phyloP scores from a whole-genome alignment of 1,284 basidiomycete genomes.

The Trichosporon sp. region DNA sequence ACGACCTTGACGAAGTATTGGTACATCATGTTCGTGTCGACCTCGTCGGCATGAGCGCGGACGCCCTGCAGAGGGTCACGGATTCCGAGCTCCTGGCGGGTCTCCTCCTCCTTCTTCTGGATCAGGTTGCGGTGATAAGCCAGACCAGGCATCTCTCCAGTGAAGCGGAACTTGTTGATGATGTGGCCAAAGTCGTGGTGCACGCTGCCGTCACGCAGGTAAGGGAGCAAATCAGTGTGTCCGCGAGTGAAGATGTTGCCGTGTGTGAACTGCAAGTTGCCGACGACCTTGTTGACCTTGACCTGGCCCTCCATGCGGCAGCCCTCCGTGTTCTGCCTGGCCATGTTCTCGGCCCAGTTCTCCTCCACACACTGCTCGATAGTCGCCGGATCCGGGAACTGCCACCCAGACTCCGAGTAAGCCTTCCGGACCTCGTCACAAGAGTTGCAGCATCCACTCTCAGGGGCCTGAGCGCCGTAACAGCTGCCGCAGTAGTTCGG shows the following conservation, averaged over 20 bases:
- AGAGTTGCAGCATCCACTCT: conserved; percentile 84
- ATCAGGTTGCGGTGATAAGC: conserved; percentile 50
- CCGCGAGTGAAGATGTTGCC: conserved; percentile 90
- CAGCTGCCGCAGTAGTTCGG: conserved; percentile 89
- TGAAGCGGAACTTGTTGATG: conserved; percentile 76
- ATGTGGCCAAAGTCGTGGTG: conserved; percentile 91
- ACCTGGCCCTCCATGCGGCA: conserved; percentile 89
- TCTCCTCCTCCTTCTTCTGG: conserved; percentile 62
- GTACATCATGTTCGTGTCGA: conserved; percentile 14
- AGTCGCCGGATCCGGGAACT: conserved; percentile 79
- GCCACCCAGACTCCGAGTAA: conserved; percentile 91
- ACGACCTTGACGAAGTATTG: conserved; percentile 71
- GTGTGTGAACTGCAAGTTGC: conserved; percentile 75
- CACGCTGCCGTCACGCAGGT: conserved; percentile 70
- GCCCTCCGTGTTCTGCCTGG: conserved; percentile 86
- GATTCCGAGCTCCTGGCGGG: conserved; percentile 61
- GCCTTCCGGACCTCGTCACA: conserved; percentile 91
- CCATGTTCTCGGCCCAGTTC: conserved; percentile 90
- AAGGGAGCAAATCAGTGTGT: conserved; percentile 80
- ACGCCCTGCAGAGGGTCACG: conserved; percentile 76
- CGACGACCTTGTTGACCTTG: conserved; percentile 86
- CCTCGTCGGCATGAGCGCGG: conserved; percentile 7
- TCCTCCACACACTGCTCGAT: conserved; percentile 92
- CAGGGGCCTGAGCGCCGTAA: conserved; percentile 81
- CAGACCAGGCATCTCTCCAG: conserved; percentile 60